Evolutionary conservation across 345 rosid species (phyloP).

Genomic region (Gossypium rotundifolium): DNA sequence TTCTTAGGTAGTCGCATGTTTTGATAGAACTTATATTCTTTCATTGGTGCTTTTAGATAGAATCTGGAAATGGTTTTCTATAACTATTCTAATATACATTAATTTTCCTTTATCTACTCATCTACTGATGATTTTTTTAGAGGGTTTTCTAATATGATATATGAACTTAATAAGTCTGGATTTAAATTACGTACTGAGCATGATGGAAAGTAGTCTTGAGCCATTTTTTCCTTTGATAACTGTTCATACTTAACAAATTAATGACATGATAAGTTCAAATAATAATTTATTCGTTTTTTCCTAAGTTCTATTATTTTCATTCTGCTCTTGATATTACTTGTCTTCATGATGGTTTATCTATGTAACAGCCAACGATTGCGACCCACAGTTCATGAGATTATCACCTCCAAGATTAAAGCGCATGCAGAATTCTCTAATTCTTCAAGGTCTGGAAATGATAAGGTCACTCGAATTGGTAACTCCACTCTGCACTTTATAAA

Average conservation of each 20-base stretch:
- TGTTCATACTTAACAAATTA: constrained; percentile 11
- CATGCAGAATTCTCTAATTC: constrained; percentile 53
- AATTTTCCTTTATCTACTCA: not conserved
- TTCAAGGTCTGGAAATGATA: constrained; percentile 54
- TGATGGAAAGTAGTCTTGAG: not conserved
- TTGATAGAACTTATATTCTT: constrained; percentile 10
- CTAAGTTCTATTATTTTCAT: not conserved
- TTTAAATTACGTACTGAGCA: not conserved
- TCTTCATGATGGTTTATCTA: not conserved
- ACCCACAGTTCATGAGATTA: constrained; percentile 91
- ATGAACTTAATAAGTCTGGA: not conserved
- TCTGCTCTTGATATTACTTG: not conserved
- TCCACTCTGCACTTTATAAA: constrained; percentile 46
- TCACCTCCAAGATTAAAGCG: constrained; percentile 79
- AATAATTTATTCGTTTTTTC: not conserved
- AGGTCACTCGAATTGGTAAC: constrained; percentile 39
- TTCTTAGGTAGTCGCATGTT: constrained; percentile 10
- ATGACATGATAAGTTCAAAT: not conserved
- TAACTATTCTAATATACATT: not conserved
- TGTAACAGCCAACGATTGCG: constrained; percentile 84
- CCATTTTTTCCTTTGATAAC: not conserved
- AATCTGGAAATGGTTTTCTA: constrained; percentile 3
- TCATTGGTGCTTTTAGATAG: not conserved
- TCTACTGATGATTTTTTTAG: not conserved
- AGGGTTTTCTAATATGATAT: not conserved